Percentiles rank a stretch among this genome's conserved stretches.
phyloP scores from a whole-genome alignment of 2,329 filamentous ascomycete species.

The Pseudopithomyces maydicus region DNA sequence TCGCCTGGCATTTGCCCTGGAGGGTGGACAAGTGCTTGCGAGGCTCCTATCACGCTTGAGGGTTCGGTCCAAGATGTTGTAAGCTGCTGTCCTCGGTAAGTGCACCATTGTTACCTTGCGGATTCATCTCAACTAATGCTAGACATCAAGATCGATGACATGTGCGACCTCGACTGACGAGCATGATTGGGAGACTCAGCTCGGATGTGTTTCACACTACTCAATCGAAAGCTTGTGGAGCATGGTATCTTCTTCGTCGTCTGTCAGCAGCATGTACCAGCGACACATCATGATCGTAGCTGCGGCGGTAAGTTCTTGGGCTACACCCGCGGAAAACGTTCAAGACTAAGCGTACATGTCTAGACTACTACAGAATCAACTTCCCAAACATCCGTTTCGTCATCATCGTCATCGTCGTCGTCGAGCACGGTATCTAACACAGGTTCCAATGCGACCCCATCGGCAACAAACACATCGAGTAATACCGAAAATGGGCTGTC shows the following conservation, averaged over 20 bases:
- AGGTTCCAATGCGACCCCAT: neutral
- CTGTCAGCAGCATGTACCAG: slow-evolving; percentile 8
- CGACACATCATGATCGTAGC: slow-evolving; percentile 3
- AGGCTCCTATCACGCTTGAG: neutral
- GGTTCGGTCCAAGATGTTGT: neutral
- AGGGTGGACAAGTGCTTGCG: slow-evolving; percentile 8
- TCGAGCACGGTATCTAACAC: neutral
- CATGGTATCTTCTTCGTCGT: neutral
- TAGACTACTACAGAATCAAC: neutral
- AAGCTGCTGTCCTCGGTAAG: slow-evolving; percentile 6
- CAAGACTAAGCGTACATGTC: neutral
- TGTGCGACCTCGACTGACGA: neutral
- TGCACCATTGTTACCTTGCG: no score
- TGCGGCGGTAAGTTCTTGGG: neutral
- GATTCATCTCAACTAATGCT: neutral
- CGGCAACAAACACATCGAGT: neutral
- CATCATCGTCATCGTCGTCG: neutral
- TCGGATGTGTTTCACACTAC: neutral
- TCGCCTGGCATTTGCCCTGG: slow-evolving; percentile 8
- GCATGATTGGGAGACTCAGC: neutral
- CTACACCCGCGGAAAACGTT: neutral
- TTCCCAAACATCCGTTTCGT: neutral
- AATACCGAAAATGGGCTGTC: neutral
- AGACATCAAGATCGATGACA: neutral
- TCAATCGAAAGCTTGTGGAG: neutral